These are phyloP conservation scores for Echria macrotheca DNA, from an alignment of 495 filamentous ascomycete species.

Conservation along the genomic window DNA sequence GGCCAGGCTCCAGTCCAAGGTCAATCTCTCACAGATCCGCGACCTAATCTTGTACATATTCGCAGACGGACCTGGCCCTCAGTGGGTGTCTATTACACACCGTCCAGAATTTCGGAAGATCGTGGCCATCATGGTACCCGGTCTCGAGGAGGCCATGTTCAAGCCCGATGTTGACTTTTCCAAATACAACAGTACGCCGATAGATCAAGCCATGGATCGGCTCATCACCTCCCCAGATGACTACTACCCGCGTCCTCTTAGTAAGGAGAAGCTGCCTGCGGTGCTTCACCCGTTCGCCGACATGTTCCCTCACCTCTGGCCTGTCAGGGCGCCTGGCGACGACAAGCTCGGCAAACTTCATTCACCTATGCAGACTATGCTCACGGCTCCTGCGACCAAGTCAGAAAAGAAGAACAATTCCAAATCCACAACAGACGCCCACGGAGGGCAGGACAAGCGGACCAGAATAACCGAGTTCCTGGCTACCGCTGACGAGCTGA, in stretches of 20 bases:
- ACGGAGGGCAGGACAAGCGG: constrained; percentile 58
- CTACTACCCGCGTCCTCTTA: constrained; percentile 68
- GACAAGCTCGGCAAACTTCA: constrained; percentile 70
- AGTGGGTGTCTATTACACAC: constrained; percentile 80
- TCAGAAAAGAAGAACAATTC: constrained; percentile 49
- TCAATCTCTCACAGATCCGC: constrained; percentile 76
- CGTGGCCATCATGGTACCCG: constrained; percentile 91
- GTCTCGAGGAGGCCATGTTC: constrained; percentile 86
- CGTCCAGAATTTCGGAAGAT: constrained; percentile 72
- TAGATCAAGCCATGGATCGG: constrained; percentile 29
- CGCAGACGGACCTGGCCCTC: constrained; percentile 73
- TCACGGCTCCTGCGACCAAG: constrained; percentile 59
- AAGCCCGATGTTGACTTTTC: constrained; percentile 56
- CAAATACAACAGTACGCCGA: constrained; percentile 30
- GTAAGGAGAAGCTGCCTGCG: constrained; percentile 52
- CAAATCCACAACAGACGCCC: constrained; percentile 51
- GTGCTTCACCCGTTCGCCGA: constrained; percentile 66
- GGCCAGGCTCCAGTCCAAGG: constrained; percentile 60
- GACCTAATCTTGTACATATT: constrained; percentile 81
- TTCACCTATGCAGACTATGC: constrained; percentile 75
- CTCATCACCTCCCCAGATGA: constrained; percentile 49
- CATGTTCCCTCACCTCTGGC: constrained; percentile 86
- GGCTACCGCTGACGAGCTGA: constrained; percentile 62
- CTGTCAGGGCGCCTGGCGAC: constrained; percentile 78
- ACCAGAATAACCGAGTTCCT: constrained; percentile 76